Evolutionary conservation across 2,329 filamentous ascomycete genomes (phyloP).

Genomic region (Pseudocercospora crystallina): DNA sequence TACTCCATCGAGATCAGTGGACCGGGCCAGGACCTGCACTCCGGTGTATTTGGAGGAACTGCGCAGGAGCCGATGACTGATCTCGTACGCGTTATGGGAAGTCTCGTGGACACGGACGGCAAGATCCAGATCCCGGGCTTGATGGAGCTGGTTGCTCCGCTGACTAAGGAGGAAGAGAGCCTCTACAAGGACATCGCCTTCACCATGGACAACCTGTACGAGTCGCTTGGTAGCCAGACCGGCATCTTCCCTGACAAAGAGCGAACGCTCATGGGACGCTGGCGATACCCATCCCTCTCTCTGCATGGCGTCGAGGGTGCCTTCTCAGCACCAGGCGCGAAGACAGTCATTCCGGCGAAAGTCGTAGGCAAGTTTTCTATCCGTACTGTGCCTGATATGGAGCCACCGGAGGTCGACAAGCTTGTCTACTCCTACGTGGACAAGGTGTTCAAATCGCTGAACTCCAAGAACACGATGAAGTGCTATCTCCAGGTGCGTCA

Average conservation of each 20-base stretch:
- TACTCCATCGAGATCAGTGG: constrained; percentile 90
- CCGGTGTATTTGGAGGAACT: constrained; percentile 93
- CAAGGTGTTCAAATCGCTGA: constrained; percentile 79
- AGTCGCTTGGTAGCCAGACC: constrained; percentile 86
- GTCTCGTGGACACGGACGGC: constrained; percentile 83
- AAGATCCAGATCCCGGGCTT: constrained; percentile 95
- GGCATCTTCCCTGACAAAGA: constrained; percentile 88
- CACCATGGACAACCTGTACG: constrained; percentile 92
- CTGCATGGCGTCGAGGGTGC: constrained; percentile 94
- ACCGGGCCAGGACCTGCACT: constrained; percentile 90
- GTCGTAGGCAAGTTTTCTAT: constrained; percentile 98
- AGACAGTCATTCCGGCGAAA: constrained; percentile 98
- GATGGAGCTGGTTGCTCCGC: constrained; percentile 84
- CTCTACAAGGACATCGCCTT: constrained; percentile 92
- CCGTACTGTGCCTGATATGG: constrained; percentile 96
- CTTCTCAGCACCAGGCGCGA: constrained; percentile 88
- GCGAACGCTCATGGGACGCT: constrained; percentile 88
- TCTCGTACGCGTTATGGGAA: constrained; percentile 75
- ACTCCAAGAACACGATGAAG: constrained; percentile 87
- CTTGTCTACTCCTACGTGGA: constrained; percentile 81
- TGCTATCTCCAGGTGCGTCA: constrained; percentile 55
- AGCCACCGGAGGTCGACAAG: constrained; percentile 83
- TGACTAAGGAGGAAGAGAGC: constrained; percentile 80
- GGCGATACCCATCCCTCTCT: constrained; percentile 91
- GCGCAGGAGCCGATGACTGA: constrained; percentile 99